These are phyloP conservation scores for Kodamaea kakaduensis DNA, from an alignment of 805 yeast species.

Conservation along the genomic window DNA sequence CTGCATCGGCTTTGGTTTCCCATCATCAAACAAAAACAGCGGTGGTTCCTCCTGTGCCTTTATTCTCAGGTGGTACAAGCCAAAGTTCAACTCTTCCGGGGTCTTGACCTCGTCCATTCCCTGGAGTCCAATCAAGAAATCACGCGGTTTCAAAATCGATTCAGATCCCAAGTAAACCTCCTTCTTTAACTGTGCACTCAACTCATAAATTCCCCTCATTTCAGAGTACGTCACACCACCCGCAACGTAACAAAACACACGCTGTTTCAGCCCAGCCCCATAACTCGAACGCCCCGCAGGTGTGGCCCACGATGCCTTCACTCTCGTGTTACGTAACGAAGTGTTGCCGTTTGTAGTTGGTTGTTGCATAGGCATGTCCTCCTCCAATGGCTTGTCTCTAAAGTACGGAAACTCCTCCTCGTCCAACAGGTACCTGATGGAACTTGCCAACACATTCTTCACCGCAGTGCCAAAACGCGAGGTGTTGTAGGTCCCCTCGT, in stretches of 20 bases:
- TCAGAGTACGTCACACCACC: constrained; percentile 92
- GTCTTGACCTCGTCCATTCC: constrained; percentile 35
- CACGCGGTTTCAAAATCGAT: constrained; percentile 58
- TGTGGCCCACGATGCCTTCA: constrained; percentile 75
- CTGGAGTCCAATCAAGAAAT: constrained; percentile 41
- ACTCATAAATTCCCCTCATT: constrained; percentile 67
- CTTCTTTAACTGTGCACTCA: constrained; percentile 56
- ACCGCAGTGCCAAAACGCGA: constrained; percentile 73
- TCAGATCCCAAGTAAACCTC: constrained; percentile 84
- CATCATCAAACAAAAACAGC: constrained; percentile 35
- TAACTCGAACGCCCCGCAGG: constrained; percentile 16
- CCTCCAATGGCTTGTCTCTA: constrained; percentile 66
- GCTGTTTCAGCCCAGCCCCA: constrained; percentile 44
- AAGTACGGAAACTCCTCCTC: constrained; percentile 66
- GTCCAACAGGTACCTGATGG: constrained; percentile 49
- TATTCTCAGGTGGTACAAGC: constrained; percentile 25
- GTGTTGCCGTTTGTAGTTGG: constrained; percentile 8
- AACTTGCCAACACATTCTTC: constrained; percentile 51
- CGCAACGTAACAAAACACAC: constrained; percentile 74
- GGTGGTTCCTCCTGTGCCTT: constrained; percentile 40
- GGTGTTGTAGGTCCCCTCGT: constrained; percentile 53
- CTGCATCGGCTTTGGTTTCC: constrained; percentile 16
- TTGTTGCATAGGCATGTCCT: constrained; percentile 28
- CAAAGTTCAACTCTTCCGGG: constrained; percentile 41
- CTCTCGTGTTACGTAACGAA: constrained; percentile 66